A percentile compares a stretch with the other conserved stretches of the same genome.
phyloP scores from a whole-genome alignment of 352 stramenopile genomes.

The Phytophthora pistaciae region DNA sequence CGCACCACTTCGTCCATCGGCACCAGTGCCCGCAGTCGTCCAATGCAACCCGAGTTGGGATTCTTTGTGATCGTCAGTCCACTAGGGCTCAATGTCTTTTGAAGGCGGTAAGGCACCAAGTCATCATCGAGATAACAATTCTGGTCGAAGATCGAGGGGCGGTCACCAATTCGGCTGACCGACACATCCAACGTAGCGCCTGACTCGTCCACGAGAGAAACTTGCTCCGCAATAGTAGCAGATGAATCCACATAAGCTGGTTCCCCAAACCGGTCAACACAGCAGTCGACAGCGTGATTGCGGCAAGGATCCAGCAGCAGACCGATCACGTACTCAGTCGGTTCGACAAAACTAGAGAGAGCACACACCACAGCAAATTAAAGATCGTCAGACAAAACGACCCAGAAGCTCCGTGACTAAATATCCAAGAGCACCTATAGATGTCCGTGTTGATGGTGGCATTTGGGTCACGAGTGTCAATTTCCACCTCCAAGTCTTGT shows the following conservation, averaged over 20 bases:
- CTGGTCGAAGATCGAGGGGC: conserved; percentile 70
- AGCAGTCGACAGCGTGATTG: conserved; percentile 67
- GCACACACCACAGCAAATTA: neutral
- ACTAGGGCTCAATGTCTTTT: conserved; percentile 55
- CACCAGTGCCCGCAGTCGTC: conserved; percentile 53
- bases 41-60: conserved; percentile 66
- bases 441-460: conserved; percentile 70
- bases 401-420: neutral
- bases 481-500: conserved; percentile 43
- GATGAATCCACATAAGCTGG: conserved; percentile 51
- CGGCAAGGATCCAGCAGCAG: conserved; percentile 87
- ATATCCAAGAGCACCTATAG: conserved; percentile 54
- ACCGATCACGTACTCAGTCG: conserved; percentile 80
- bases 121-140: conserved; percentile 76
- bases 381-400: neutral
- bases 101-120: conserved; percentile 61
- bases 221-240: conserved; percentile 51
- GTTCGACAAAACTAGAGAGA: conserved; percentile 46
- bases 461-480: conserved; percentile 49
- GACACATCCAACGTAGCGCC: conserved; percentile 60
- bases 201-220: conserved; percentile 77
- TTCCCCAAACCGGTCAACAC: conserved; percentile 82
- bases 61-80: conserved; percentile 57
- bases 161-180: conserved; percentile 76
- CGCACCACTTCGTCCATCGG: conserved; percentile 58